These are phyloP conservation scores for Singerocomus inundabilis DNA, from an alignment of 1,284 basidiomycete species.

Conservation along the genomic window DNA sequence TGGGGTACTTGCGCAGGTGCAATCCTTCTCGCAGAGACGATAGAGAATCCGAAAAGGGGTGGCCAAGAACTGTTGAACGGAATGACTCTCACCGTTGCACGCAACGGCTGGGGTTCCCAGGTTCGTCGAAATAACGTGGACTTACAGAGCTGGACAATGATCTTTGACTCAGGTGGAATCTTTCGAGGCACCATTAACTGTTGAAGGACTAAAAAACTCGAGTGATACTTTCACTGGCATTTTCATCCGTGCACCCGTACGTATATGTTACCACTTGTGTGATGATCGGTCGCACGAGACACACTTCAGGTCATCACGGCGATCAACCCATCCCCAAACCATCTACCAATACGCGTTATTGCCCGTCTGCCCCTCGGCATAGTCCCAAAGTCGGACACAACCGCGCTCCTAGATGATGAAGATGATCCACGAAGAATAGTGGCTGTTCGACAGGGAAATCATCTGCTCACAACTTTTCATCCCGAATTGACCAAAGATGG, in stretches of 20 bases:
- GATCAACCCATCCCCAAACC: conserved; percentile 43
- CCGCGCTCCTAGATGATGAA: conserved; percentile 33
- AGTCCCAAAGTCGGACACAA: conserved; percentile 49
- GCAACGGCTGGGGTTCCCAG: conserved; percentile 91
- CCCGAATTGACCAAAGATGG: conserved; percentile 89
- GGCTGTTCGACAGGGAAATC: conserved; percentile 81
- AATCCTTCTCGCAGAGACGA: conserved; percentile 77
- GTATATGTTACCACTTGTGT: conserved; percentile 20
- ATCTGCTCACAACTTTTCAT: conserved; percentile 91
- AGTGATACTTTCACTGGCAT: conserved; percentile 77
- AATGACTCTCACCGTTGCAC: conserved; percentile 75
- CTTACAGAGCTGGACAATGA: background rate
- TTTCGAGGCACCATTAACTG: conserved; percentile 78
- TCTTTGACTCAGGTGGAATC: conserved; percentile 71
- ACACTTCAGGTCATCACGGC: conserved; percentile 58
- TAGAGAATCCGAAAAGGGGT: conserved; percentile 81
- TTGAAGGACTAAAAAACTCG: conserved; percentile 63
- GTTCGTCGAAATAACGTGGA: conserved; percentile 35
- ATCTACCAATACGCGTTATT: conserved; percentile 62
- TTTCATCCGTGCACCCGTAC: conserved; percentile 93
- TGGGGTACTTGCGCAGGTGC: conserved; percentile 99
- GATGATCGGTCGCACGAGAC: background rate
- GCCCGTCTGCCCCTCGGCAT: conserved; percentile 68
- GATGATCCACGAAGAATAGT: conserved; percentile 69
- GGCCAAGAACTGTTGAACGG: conserved; percentile 87